Evolutionary conservation across 495 filamentous ascomycete species (phyloP).

Genomic region (Penicillium argentinense): DNA sequence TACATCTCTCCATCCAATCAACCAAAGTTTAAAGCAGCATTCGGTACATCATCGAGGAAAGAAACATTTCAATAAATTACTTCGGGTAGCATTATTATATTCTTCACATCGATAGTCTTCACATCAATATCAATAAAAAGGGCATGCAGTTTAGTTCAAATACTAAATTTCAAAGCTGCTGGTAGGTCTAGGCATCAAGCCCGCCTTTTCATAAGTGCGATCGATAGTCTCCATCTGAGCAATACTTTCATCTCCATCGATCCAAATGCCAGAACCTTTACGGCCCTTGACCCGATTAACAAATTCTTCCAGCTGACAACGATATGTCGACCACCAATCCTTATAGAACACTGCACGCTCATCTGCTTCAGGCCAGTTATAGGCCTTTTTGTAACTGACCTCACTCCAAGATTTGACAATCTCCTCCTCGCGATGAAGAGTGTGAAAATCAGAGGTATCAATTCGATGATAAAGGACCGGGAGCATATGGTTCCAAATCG

Average conservation of each 20-base stretch:
- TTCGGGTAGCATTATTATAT: no score
- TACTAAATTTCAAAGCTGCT: slow-evolving; percentile 12
- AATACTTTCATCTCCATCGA: slow-evolving; percentile 51
- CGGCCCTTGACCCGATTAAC: slow-evolving; percentile 51
- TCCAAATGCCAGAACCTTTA: slow-evolving; percentile 44
- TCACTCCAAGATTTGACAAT: slow-evolving; percentile 45
- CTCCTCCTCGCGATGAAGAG: slow-evolving; percentile 29
- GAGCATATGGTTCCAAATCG: slow-evolving; percentile 39
- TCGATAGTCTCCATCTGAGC: slow-evolving; percentile 55
- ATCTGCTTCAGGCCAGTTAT: slow-evolving; percentile 46
- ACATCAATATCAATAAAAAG: no score
- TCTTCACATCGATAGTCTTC: no score
- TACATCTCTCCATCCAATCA: no score
- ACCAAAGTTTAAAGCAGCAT: no score
- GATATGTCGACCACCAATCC: slow-evolving; percentile 51
- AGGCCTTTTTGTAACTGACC: slow-evolving; percentile 43
- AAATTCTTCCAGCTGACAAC: slow-evolving; percentile 57
- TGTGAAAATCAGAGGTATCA: slow-evolving; percentile 45
- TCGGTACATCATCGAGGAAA: no score
- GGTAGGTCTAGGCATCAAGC: slow-evolving; percentile 28
- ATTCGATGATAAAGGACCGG: slow-evolving; percentile 51
- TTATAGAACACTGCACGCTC: slow-evolving; percentile 1
- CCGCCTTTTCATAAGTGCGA: slow-evolving; percentile 48
- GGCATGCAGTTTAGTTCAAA: no score
- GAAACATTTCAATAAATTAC: no score